These are phyloP conservation scores for Solanum dulcamara DNA, from an alignment of 257 asterid genomes.

Conservation along the genomic window DNA sequence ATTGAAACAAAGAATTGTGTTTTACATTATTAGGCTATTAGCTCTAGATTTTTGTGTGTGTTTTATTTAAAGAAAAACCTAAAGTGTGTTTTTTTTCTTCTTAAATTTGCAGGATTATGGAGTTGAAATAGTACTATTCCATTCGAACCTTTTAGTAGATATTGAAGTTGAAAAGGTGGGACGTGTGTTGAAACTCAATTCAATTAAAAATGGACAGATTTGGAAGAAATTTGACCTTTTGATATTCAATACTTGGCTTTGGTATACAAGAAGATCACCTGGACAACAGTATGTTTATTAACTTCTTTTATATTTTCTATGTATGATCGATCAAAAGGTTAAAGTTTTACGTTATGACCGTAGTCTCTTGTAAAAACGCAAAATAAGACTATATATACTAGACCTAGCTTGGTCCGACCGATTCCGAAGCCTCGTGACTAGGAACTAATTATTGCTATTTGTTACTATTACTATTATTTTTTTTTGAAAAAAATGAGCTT, in stretches of 20 bases:
- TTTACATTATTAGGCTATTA: neutral
- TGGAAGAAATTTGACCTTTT: slow-evolving; percentile 32
- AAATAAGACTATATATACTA: neutral
- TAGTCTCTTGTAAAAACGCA: fast-evolving
- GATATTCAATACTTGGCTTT: slow-evolving; percentile 38
- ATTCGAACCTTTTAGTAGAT: slow-evolving; percentile 27
- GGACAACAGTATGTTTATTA: slow-evolving; percentile 19
- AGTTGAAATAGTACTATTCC: slow-evolving; percentile 13
- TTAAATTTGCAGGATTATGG: slow-evolving; percentile 20
- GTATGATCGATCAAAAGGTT: neutral
- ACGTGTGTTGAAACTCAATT: slow-evolving; percentile 25
- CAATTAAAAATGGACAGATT: slow-evolving; percentile 18
- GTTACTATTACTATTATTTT: neutral
- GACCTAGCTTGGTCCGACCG: fast-evolving
- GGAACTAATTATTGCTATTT: neutral
- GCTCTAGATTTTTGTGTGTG: neutral
- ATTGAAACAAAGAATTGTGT: neutral
- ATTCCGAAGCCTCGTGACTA: neutral
- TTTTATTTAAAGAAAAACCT: neutral
- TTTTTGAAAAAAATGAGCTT: neutral
- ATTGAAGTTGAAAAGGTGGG: slow-evolving; percentile 14
- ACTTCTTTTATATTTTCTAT: neutral
- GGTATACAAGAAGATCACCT: slow-evolving; percentile 25
- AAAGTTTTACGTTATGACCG: neutral
- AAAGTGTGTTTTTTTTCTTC: neutral